Base-by-base conservation (phyloP, 352 stramenopile species). In the Thalassiosira exigua region DNA sequence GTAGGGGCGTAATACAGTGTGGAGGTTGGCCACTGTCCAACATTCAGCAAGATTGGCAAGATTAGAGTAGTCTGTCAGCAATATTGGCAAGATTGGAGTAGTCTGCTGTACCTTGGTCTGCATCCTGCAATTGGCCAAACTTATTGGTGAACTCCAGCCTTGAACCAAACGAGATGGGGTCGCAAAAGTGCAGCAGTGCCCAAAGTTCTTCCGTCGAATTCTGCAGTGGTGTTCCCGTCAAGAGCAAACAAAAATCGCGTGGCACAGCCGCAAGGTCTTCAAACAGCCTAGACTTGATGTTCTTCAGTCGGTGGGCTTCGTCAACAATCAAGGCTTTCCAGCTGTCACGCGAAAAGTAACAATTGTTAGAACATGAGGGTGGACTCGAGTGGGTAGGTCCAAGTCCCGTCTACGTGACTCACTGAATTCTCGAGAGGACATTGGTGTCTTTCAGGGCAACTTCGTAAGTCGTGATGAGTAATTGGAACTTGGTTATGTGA, bases 391-490 rank as follows among this genome's bases (percentile, higher is more conserved):
- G n/a, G n/a, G n/a, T n/a, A n/a, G n/a, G n/a, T n/a, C n/a, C n/a
- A n/a, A n/a, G n/a, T n/a, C n/a, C n/a, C n/a, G n/a, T n/a, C n/a
- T n/a, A n/a, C n/a, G n/a, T n/a, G 92, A 96, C 93, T 75, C 53
- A 88, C 77, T 86, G 81, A 46, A 96, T 97, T 75, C 97, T 98
- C 1, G 92, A 88, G 32, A 94, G 69, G n/a, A 97, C 91, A 64
- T 97, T 94, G 19, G 93, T 90, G 56, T 97, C 95, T 53, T 94
- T 96, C n/a, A 96, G 82, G 27, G 96, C 96, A 86, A 99, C 98
- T 89, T 99, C 98, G 85, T 98, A 99, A 0, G 97, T 99, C 29
- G 98, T 99, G 64, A 99, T 98, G 12, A 99, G 82, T 42, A 99
- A 95, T 65, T 99, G 96, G 84, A 99, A 99, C 62, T 97, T 96